phyloP scores from a whole-genome alignment of 345 rosid species.

The Brassica cretica region DNA sequence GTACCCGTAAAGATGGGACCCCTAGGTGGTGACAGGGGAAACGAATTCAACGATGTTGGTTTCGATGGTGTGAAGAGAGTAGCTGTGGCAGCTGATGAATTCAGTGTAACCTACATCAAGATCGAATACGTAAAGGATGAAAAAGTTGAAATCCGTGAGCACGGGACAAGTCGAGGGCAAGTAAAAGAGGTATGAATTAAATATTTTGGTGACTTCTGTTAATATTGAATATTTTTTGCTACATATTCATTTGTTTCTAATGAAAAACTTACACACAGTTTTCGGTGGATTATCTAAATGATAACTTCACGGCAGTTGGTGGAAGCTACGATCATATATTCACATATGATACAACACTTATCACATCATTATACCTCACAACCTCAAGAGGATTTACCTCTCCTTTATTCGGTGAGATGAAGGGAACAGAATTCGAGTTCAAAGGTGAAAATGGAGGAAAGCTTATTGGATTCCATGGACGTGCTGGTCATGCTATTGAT shows the following conservation, averaged over 20 bases:
- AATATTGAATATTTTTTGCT: background rate
- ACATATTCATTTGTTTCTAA: background rate
- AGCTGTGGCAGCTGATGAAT: background rate
- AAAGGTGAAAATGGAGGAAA: slow-evolving; percentile 28
- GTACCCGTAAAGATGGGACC: background rate
- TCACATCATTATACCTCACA: background rate
- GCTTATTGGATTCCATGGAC: slow-evolving; percentile 39
- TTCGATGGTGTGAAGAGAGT: slow-evolving; percentile 31
- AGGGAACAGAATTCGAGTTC: background rate
- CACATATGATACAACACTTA: background rate
- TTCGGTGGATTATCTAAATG: background rate
- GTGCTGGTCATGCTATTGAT: slow-evolving; percentile 9
- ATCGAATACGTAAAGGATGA: background rate
- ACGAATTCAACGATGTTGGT: slow-evolving; percentile 30
- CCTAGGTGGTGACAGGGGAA: slow-evolving; percentile 28
- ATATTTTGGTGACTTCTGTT: background rate
- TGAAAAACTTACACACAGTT: slow-evolving; percentile 23
- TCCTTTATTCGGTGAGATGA: background rate
- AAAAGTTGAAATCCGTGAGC: slow-evolving; percentile 14
- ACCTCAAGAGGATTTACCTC: slow-evolving; percentile 3
- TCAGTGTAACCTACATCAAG: background rate
- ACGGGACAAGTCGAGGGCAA: slow-evolving; percentile 10
- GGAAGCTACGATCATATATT: background rate
- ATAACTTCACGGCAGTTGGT: background rate
- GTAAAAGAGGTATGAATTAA: slow-evolving; percentile 11